phyloP scores from a whole-genome alignment of 116 monocot species.

The Posidonia oceanica region DNA sequence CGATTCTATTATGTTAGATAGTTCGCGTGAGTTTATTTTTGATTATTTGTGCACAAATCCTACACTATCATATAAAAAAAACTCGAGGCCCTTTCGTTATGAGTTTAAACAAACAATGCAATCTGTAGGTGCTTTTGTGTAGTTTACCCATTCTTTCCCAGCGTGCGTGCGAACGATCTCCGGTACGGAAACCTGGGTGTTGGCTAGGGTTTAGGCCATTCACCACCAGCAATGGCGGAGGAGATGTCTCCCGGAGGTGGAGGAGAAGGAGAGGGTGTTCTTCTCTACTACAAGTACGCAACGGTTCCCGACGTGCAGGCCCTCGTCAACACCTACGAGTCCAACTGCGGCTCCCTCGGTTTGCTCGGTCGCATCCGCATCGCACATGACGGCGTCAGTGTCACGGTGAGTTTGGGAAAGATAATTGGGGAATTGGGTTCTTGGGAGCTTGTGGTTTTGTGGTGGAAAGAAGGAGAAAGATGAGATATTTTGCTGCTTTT shows the following conservation, averaged over 20 bases:
- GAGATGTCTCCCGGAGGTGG: not conserved
- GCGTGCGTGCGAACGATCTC: no score
- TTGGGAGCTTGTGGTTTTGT: no score
- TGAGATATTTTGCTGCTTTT: not conserved
- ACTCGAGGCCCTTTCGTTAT: no score
- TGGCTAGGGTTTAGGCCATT: not conserved
- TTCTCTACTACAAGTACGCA: conserved; percentile 86
- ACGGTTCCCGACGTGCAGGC: conserved; percentile 41
- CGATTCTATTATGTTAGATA: no score
- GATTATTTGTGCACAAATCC: no score
- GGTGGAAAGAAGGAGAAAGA: not conserved
- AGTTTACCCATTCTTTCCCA: no score
- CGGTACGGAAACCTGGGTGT: no score
- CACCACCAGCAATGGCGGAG: not conserved
- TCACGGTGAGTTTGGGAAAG: conserved; percentile 38
- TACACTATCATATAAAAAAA: no score
- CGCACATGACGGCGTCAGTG: conserved; percentile 87
- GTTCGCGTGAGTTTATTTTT: no score
- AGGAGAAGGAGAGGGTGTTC: conserved; percentile 30
- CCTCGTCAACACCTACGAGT: conserved; percentile 47
- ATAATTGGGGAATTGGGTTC: no score
- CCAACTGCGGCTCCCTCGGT: conserved; percentile 59
- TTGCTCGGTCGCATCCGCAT: conserved; percentile 90
- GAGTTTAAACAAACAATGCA: no score
- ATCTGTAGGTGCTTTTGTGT: no score